These are phyloP conservation scores for Eleusine coracana DNA, from an alignment of 176 grass and related monocot species.

Conservation along the genomic window DNA sequence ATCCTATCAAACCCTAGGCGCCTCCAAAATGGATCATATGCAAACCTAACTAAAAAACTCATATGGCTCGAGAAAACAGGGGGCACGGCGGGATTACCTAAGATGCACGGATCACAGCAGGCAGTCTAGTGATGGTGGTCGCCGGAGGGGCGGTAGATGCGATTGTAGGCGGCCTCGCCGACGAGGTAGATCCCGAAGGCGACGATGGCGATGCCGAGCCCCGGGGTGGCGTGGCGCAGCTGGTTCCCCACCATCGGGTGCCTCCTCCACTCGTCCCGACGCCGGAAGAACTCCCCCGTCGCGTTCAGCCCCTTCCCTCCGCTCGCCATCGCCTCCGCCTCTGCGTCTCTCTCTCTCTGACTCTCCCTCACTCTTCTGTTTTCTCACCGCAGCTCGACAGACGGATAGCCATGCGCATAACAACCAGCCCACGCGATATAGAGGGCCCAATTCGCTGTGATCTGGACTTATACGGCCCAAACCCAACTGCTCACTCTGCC, in stretches of 20 bases:
- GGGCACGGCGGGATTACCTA: slow-evolving; percentile 16
- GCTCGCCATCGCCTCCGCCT: slow-evolving; percentile 54
- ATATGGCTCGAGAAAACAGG: neutral
- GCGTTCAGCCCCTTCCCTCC: slow-evolving; percentile 64
- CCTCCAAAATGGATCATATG: slow-evolving; percentile 1
- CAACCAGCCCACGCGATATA: slow-evolving; percentile 23
- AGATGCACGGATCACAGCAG: neutral
- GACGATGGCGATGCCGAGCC: slow-evolving; percentile 93
- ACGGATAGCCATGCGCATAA: slow-evolving; percentile 16
- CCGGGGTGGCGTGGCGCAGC: slow-evolving; percentile 75
- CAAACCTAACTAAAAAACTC: neutral
- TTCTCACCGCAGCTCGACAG: neutral
- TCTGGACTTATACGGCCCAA: neutral
- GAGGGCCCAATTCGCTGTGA: neutral
- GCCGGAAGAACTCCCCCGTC: slow-evolving; percentile 94
- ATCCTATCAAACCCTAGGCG: slow-evolving; percentile 14
- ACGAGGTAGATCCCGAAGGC: slow-evolving; percentile 95
- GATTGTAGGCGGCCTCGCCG: slow-evolving; percentile 89
- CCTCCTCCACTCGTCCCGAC: slow-evolving; percentile 89
- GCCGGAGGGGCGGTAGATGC: slow-evolving; percentile 48
- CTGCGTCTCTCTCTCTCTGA: neutral
- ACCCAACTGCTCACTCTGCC: neutral
- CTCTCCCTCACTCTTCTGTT: neutral
- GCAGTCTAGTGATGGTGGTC: slow-evolving; percentile 51
- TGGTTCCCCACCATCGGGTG: slow-evolving; percentile 84